A percentile compares a stretch with the other conserved stretches of the same genome.
Conservation (phyloP, 768 basidiomycete genomes). For the Asterophora parasitica region DNA sequence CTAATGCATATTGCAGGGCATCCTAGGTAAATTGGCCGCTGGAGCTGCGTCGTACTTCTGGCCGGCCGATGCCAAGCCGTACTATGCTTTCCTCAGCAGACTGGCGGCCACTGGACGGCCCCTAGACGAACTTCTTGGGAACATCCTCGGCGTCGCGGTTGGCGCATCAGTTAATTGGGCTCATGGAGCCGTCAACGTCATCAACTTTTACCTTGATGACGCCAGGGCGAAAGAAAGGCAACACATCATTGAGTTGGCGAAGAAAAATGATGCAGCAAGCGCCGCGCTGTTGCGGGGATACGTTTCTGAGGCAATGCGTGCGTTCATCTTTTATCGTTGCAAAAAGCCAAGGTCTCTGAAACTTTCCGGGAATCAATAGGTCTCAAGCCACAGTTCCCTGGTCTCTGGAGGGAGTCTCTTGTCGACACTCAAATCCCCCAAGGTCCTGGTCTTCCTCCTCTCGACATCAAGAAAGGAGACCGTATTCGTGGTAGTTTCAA, state of each 20-base stretch:
- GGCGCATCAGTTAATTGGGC: constrained; percentile 42
- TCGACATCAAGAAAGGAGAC: constrained; percentile 37
- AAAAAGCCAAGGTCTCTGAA: neutral
- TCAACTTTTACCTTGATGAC: constrained; percentile 51
- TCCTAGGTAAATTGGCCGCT: constrained; percentile 1
- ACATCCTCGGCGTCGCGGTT: constrained; percentile 42
- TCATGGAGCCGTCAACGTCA: constrained; percentile 41
- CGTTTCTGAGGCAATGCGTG: constrained; percentile 47
- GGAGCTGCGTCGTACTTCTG: neutral
- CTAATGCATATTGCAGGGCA: neutral
- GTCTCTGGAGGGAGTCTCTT: constrained; percentile 32
- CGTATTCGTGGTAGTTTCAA: constrained; percentile 35
- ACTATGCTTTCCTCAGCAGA: constrained; percentile 34
- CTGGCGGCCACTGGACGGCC: constrained; percentile 33
- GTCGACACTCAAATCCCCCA: constrained; percentile 30
- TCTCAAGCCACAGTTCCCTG: constrained; percentile 36
- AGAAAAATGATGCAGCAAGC: constrained; percentile 28
- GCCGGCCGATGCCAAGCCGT: constrained; percentile 24
- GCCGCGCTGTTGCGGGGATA: constrained; percentile 40
- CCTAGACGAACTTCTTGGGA: constrained; percentile 36
- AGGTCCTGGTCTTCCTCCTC: constrained; percentile 28
- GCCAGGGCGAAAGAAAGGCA: constrained; percentile 33
- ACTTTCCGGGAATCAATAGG: constrained; percentile 16
- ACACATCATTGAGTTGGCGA: constrained; percentile 33
- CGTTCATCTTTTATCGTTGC: constrained; percentile 19